Conservation (phyloP, 441 rosid species). For the Syzygium syzygioides region DNA sequence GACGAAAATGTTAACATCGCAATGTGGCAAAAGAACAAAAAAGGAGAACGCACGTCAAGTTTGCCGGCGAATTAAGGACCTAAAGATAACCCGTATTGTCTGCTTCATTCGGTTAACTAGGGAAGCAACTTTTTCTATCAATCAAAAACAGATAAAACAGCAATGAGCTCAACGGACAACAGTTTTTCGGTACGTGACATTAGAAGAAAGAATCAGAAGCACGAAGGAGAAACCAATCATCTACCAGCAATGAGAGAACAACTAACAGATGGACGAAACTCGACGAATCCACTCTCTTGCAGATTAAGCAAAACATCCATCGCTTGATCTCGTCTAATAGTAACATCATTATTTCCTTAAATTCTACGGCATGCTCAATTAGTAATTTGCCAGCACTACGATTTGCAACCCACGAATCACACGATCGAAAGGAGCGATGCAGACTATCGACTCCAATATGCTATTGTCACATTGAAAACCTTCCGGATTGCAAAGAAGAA, state of each 20-base stretch:
- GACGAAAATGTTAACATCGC: background rate
- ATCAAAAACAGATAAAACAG: background rate
- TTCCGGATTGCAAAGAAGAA: background rate
- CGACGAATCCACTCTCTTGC: background rate
- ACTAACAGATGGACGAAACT: background rate
- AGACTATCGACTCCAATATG: background rate
- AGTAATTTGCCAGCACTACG: background rate
- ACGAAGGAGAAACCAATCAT: background rate
- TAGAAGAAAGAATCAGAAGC: background rate
- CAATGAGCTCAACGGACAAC: background rate
- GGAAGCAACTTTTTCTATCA: background rate
- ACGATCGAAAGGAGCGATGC: rapidly evolving
- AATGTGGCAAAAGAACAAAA: background rate
- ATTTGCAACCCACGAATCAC: background rate
- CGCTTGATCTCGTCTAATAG: background rate
- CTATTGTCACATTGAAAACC: background rate
- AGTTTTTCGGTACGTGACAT: background rate
- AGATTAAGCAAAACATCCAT: background rate
- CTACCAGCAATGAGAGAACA: background rate
- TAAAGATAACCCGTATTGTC: background rate
- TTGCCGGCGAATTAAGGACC: background rate
- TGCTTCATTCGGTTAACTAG: background rate
- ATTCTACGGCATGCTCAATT: background rate
- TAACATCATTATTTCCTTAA: background rate
- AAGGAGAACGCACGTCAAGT: background rate